Evolutionary conservation across 371 early-diverging fungal species (phyloP).

Genomic region (Rhizopus microsporus): DNA sequence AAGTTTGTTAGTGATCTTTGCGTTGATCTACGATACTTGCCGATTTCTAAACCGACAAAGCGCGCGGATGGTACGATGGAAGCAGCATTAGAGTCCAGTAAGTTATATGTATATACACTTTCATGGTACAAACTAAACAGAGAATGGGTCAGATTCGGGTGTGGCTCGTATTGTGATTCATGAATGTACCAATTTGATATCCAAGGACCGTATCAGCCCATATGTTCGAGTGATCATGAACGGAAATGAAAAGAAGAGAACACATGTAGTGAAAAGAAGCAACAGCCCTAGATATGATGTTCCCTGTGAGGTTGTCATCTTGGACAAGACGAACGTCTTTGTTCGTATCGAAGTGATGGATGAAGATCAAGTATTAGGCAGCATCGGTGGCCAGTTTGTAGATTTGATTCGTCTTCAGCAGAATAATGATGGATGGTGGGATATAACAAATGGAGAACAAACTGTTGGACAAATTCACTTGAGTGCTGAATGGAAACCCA

Average conservation of each 20-base stretch:
- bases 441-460: slow-evolving; percentile 30
- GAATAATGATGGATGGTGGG: slow-evolving; percentile 49
- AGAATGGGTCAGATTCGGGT: slow-evolving; percentile 44
- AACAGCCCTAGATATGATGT: slow-evolving; percentile 52
- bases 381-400: slow-evolving; percentile 32
- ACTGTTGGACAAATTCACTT: slow-evolving; percentile 47
- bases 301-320: slow-evolving; percentile 49
- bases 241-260: slow-evolving; percentile 43
- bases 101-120: slow-evolving; percentile 3
- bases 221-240: slow-evolving; percentile 54
- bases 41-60: slow-evolving; percentile 57
- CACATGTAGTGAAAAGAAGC: slow-evolving; percentile 42
- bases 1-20: slow-evolving; percentile 55
- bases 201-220: slow-evolving; percentile 25
- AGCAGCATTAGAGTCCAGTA: slow-evolving; percentile 61
- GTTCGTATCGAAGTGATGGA: slow-evolving; percentile 43
- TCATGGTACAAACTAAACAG: not conserved
- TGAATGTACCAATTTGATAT: slow-evolving; percentile 48
- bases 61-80: slow-evolving; percentile 47
- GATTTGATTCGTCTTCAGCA: slow-evolving; percentile 39
- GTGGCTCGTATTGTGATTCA: slow-evolving; percentile 52
- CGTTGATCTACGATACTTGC: slow-evolving; percentile 61
- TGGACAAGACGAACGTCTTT: slow-evolving; percentile 44
- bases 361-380: slow-evolving; percentile 37
- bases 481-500: slow-evolving; percentile 59